Conservation (phyloP, 164 flowering plant species). For the Magnolia kwangsiensis region DNA sequence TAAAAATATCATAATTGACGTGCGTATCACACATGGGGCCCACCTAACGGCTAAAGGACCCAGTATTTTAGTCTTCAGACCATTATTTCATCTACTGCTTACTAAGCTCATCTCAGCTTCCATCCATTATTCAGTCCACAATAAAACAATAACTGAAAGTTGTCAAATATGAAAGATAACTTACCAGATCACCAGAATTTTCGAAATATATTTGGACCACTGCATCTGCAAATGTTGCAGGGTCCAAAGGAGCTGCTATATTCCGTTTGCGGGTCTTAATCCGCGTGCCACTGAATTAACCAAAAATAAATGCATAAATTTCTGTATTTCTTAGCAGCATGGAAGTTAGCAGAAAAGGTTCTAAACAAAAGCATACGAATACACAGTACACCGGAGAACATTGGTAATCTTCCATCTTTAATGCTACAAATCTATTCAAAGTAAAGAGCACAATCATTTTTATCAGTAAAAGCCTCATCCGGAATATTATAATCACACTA, state of each 20-base stretch:
- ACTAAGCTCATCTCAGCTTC: not conserved
- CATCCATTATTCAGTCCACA: not conserved
- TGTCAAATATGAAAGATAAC: conserved; percentile 1
- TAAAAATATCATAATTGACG: not conserved
- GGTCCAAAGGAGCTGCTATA: conserved; percentile 99
- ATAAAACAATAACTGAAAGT: not conserved
- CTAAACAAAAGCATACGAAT: not conserved
- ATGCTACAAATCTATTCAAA: not conserved
- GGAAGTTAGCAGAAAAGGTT: not conserved
- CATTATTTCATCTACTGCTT: not conserved
- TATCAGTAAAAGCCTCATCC: no score
- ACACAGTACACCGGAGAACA: not conserved
- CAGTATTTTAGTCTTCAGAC: not conserved
- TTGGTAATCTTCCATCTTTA: not conserved
- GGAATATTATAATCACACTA: not conserved
- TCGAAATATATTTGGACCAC: conserved; percentile 99
- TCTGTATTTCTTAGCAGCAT: not conserved
- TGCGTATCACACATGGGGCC: not conserved
- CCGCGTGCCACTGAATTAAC: conserved; percentile 89
- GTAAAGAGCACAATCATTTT: not conserved
- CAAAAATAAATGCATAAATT: conserved; percentile 1
- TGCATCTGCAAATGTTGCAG: conserved; percentile 99
- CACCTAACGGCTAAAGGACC: not conserved
- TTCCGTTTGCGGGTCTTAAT: conserved; percentile 99
- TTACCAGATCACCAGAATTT: conserved; percentile 99